phyloP scores from a whole-genome alignment of 2,329 filamentous ascomycete genomes.

The Aureobasidium sp. region DNA sequence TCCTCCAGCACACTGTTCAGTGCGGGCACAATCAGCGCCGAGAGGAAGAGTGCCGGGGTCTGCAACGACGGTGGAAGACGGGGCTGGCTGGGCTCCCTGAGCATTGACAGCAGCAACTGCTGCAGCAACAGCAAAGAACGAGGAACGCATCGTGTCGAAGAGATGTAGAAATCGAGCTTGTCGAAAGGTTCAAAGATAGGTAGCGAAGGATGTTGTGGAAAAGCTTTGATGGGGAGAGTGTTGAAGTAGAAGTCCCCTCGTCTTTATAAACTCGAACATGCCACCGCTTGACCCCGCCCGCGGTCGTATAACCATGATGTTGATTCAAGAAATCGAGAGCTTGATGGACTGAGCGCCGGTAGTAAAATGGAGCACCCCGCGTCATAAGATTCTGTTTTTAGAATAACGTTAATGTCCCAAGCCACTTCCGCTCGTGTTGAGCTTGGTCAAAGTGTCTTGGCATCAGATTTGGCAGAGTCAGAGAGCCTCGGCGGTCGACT shows the following conservation, averaged over 20 bases:
- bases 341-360: not conserved
- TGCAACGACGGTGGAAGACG: slow-evolving; percentile 18
- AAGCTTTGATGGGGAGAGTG: not conserved
- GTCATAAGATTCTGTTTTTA: slow-evolving; percentile 9
- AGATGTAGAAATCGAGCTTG: not conserved
- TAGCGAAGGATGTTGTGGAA: not conserved
- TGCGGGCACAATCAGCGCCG: slow-evolving; percentile 19
- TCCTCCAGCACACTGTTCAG: slow-evolving; percentile 19
- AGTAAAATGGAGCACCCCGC: not conserved
- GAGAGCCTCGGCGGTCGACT: not conserved
- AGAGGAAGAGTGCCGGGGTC: slow-evolving; percentile 20
- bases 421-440: slow-evolving; percentile 10
- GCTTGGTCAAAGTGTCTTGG: not conserved
- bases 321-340: not conserved
- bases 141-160: not conserved
- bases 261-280: not conserved
- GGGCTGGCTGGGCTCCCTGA: slow-evolving; percentile 5
- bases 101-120: slow-evolving; percentile 1
- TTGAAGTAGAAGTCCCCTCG: not conserved
- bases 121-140: not conserved
- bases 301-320: not conserved
- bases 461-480: not conserved
- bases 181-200: not conserved
- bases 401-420: not conserved
- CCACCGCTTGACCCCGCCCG: not conserved